A percentile compares a stretch with the other conserved stretches of the same genome.
phyloP scores from a whole-genome alignment of 2,329 filamentous ascomycete genomes.

The Ilyonectria robusta region DNA sequence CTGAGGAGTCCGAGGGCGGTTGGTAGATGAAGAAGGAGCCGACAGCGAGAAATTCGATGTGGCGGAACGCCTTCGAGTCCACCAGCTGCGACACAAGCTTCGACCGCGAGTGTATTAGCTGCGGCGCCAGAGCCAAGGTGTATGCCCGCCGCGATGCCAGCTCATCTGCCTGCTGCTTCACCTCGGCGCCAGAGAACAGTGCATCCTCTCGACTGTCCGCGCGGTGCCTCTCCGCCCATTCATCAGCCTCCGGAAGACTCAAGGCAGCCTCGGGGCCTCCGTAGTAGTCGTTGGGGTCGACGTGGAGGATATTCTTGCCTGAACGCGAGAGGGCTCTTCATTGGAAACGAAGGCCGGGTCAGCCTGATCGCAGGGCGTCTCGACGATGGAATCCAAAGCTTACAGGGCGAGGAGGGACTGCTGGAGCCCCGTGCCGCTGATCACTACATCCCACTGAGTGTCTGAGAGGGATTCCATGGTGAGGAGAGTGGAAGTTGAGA shows the following conservation, averaged over 20 bases:
- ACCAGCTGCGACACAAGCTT: conserved; percentile 84
- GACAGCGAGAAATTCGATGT: conserved; percentile 94
- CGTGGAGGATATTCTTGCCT: conserved; percentile 89
- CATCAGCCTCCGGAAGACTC: conserved; percentile 84
- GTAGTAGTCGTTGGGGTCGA: conserved; percentile 91
- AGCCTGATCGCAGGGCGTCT: conserved; percentile 51
- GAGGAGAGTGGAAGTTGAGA: conserved; percentile 39
- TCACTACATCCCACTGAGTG: conserved; percentile 83
- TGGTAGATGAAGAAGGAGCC: conserved; percentile 91
- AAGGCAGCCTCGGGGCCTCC: conserved; percentile 89
- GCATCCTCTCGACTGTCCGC: conserved; percentile 38
- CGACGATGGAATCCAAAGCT: conserved; percentile 57
- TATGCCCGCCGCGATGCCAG: conserved; percentile 81
- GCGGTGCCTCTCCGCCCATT: conserved; percentile 72
- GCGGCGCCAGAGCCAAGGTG: conserved; percentile 85
- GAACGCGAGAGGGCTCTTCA: conserved; percentile 92
- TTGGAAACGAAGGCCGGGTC: conserved; percentile 48
- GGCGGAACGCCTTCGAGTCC: conserved; percentile 88
- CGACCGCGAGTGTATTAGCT: conserved; percentile 88
- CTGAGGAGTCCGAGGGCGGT: conserved; percentile 47
- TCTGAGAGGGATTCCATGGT: conserved; percentile 82
- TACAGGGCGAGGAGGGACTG: conserved; percentile 87
- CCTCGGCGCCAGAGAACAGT: conserved; percentile 49
- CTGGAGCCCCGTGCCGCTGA: conserved; percentile 82
- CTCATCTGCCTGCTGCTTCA: conserved; percentile 57